These are phyloP conservation scores for Corniculantispora saksenae DNA, from an alignment of 2,329 filamentous ascomycete species.

Conservation along the genomic window DNA sequence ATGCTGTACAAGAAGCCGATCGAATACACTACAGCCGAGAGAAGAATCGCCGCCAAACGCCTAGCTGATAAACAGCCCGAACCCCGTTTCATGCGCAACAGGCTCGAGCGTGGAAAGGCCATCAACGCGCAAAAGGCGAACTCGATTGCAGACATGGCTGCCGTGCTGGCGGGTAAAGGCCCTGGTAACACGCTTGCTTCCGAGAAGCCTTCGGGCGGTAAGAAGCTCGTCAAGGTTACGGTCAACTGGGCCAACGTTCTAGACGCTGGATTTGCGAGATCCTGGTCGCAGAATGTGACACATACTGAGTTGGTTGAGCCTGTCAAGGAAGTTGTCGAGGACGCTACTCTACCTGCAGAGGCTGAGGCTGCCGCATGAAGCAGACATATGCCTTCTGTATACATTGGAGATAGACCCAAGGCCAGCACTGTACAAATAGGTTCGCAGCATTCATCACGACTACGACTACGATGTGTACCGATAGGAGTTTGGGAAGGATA, in stretches of 20 bases:
- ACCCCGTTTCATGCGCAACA: slow-evolving; percentile 38
- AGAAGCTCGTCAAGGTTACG: slow-evolving; percentile 41
- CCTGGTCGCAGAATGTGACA: slow-evolving; percentile 56
- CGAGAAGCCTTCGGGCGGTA: slow-evolving; percentile 21
- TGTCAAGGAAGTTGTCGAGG: slow-evolving; percentile 6
- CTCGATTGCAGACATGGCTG: slow-evolving; percentile 64
- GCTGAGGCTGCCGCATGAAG: slow-evolving; percentile 3
- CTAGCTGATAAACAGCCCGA: slow-evolving; percentile 32
- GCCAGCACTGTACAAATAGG: neutral
- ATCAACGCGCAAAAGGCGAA: slow-evolving; percentile 64
- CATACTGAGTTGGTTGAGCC: slow-evolving; percentile 41
- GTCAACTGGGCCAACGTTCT: slow-evolving; percentile 54
- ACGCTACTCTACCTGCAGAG: slow-evolving; percentile 16
- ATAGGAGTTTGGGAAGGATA: neutral
- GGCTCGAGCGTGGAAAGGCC: slow-evolving; percentile 48
- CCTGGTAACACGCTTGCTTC: slow-evolving; percentile 50
- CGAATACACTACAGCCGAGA: slow-evolving; percentile 36
- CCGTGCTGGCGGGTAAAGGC: slow-evolving; percentile 53
- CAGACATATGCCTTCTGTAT: neutral
- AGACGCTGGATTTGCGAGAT: slow-evolving; percentile 48
- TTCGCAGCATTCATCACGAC: neutral
- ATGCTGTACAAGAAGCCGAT: slow-evolving; percentile 42
- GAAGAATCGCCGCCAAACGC: slow-evolving; percentile 33
- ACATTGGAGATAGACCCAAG: neutral
- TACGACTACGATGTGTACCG: neutral